Conservation (phyloP, 805 yeast species). For the Schwanniomyces yamadae region DNA sequence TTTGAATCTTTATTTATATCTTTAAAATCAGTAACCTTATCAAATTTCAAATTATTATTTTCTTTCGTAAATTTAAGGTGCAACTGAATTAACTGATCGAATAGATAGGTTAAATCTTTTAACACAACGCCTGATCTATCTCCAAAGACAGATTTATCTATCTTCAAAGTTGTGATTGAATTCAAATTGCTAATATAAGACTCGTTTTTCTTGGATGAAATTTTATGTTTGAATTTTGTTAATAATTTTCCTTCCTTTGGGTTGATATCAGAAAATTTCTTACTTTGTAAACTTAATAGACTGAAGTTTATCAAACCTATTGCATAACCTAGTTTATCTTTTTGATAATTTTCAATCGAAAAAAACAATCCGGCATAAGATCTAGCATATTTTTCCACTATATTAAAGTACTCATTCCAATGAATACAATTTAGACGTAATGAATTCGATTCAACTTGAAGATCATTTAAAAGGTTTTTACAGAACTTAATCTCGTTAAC, state of each 20-base stretch:
- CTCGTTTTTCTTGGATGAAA: slow-evolving; percentile 32
- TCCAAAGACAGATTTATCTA: slow-evolving; percentile 35
- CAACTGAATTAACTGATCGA: slow-evolving; percentile 40
- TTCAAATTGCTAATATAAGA: slow-evolving; percentile 27
- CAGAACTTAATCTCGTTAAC: slow-evolving; percentile 31
- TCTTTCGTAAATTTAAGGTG: slow-evolving; percentile 44
- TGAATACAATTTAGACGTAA: slow-evolving; percentile 10
- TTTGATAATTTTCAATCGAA: slow-evolving; percentile 45
- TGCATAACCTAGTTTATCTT: slow-evolving; percentile 44
- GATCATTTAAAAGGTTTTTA: slow-evolving; percentile 17
- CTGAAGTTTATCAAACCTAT: slow-evolving; percentile 44
- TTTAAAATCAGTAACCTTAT: slow-evolving; percentile 33
- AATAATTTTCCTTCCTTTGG: slow-evolving; percentile 12
- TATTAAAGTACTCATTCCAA: slow-evolving; percentile 30
- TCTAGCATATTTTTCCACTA: slow-evolving; percentile 33
- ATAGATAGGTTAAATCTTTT: slow-evolving; percentile 36
- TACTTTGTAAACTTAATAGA: slow-evolving; percentile 36
- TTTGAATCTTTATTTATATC: slow-evolving; percentile 37
- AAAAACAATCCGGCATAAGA: slow-evolving; percentile 47
- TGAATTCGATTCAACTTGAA: slow-evolving; percentile 5
- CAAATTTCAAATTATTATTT: slow-evolving; percentile 40
- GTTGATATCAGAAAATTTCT: slow-evolving; percentile 16
- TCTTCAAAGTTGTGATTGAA: slow-evolving; percentile 33
- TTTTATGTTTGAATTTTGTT: slow-evolving; percentile 22
- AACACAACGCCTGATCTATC: slow-evolving; percentile 34